These are phyloP conservation scores for Artemisia argyi DNA, from an alignment of 129 eudicot genomes.

Conservation along the genomic window DNA sequence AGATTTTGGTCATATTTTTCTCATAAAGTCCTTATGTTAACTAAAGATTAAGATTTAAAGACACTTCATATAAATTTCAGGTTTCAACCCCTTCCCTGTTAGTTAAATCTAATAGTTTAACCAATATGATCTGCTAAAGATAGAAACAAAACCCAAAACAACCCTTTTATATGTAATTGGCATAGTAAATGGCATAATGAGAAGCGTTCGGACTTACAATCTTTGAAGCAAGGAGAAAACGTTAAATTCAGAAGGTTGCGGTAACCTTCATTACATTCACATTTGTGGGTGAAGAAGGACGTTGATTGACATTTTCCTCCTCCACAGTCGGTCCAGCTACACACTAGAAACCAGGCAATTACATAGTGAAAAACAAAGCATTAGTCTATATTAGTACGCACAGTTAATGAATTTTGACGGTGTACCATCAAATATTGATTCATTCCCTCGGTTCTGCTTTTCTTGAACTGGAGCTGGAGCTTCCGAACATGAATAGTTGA, in stretches of 20 bases:
- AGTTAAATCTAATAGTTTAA: too few relatives aligned
- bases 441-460: constrained; percentile 40
- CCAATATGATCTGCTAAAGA: too few relatives aligned
- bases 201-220: constrained; percentile 50
- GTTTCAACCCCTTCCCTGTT: too few relatives aligned
- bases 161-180: background rate
- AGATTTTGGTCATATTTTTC: too few relatives aligned
- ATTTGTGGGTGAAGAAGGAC: constrained; percentile 48
- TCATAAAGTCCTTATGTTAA: too few relatives aligned
- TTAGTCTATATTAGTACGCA: background rate
- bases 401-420: background rate
- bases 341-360: constrained; percentile 40
- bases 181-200: background rate
- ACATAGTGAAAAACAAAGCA: background rate
- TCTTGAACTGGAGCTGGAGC: constrained; percentile 50
- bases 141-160: too few relatives aligned
- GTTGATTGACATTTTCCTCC: constrained; percentile 67
- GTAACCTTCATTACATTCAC: constrained; percentile 64
- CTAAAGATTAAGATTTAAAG: too few relatives aligned
- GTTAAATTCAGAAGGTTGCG: constrained; percentile 64
- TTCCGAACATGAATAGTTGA: constrained; percentile 48
- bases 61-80: too few relatives aligned
- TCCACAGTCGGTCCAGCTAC: constrained; percentile 82
- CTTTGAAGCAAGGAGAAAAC: constrained; percentile 66
- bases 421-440: constrained; percentile 71